phyloP scores from a whole-genome alignment of 305 asterid species.

The Coffea humblotiana region DNA sequence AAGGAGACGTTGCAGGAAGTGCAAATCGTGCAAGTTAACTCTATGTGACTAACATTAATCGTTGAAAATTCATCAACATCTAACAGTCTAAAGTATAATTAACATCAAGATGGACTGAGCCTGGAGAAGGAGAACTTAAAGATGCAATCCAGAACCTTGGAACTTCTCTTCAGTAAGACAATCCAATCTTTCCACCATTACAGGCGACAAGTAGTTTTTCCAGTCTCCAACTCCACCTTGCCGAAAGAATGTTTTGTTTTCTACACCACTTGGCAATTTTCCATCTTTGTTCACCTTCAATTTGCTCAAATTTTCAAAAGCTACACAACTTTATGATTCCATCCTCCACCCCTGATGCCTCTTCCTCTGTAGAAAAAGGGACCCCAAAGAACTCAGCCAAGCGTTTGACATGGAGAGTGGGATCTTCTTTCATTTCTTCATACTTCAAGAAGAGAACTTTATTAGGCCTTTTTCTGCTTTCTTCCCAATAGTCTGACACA shows the following conservation, averaged over 20 bases:
- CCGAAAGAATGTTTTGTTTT: too few species aligned
- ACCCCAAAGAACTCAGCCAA: conserved; percentile 19
- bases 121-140: too few species aligned
- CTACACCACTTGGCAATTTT: neutral
- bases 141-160: too few species aligned
- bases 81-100: too few species aligned
- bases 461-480: conserved; percentile 11
- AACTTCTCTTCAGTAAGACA: too few species aligned
- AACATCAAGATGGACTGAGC: too few species aligned
- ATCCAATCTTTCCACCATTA: too few species aligned
- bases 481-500: conserved; percentile 17
- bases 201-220: conserved; percentile 4
- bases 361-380: conserved; percentile 14
- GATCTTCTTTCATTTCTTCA: conserved; percentile 16
- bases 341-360: conserved; percentile 4
- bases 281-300: conserved; percentile 25
- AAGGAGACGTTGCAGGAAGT: too few species aligned
- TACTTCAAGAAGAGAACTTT: conserved; percentile 15
- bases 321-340: conserved; percentile 17
- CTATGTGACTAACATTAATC: too few species aligned
- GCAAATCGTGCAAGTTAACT: too few species aligned
- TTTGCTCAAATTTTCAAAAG: conserved; percentile 24
- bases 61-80: too few species aligned
- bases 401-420: neutral
- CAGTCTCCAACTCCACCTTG: neutral